Base-by-base conservation (phyloP, 2,329 filamentous ascomycete species). In the Paramyrothecium sp. region DNA sequence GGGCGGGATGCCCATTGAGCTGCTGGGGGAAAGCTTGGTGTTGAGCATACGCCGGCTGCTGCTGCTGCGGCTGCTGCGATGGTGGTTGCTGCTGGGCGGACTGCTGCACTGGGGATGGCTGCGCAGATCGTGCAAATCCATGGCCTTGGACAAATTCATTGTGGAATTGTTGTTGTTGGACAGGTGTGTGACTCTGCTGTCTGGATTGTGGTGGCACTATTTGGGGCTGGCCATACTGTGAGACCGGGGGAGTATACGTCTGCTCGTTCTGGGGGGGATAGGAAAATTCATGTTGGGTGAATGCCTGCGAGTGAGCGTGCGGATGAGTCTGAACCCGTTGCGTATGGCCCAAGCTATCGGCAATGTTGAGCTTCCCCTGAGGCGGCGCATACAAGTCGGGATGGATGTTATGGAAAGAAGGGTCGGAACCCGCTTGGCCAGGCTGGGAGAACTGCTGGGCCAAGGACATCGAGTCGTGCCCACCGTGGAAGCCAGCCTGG, bases 371-470 rank as follows among this genome's bases (percentile, higher is more conserved):
- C 59, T 75, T 75, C 26, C 58, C 56, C 13, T 44, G 38, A 54
- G 72, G 73, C 11, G 72, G 73, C 11, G 61, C 62, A 54, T 75
- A 78, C 22, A 76, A 54, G 38, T 74, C 73, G 16, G 73, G 65
- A 44, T 75, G 71, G 11, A 77, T 67, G 56, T 70, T 69, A 62
- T 65, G 63, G 51, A 77, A 75, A 30, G 69, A 65, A 46, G 74
- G 67, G 56, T 77, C 70, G 46, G 77, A 65, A 50, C 71, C 68
- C 57, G 76, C 73, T 58, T 72, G 68, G 44, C 62, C 61, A 16
- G 70, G 58, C 30, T 71, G 69, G 47, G 67, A 62, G 57, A 69
- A 78, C 46, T 71, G 72, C 54, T 73, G 71, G 54, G 66, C 67
- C 54, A 75, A 57, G 8, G 65, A 63, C 46, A 75, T 55, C 3